A percentile compares a stretch with the other conserved stretches of the same genome.
Evolutionary conservation across 2,329 filamentous ascomycete genomes (phyloP).

Genomic region (Helminthosporium solani): DNA sequence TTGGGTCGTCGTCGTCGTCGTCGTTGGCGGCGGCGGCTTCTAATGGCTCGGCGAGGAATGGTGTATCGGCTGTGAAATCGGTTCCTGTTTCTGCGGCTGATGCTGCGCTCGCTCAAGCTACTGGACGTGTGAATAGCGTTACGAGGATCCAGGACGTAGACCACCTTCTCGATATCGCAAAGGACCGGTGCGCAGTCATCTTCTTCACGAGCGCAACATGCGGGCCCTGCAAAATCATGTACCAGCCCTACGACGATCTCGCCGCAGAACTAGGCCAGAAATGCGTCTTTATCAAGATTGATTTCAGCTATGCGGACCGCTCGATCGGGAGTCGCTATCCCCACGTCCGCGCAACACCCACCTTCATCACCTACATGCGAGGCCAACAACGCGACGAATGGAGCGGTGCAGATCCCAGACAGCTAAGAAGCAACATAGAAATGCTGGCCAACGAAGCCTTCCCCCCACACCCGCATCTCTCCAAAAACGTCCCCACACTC

Average conservation of each 20-base stretch:
- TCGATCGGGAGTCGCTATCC: conserved; percentile 61
- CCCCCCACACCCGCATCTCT: conserved; percentile 73
- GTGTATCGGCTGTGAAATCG: conserved; percentile 5
- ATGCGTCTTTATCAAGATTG: conserved; percentile 77
- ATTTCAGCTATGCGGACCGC: conserved; percentile 67
- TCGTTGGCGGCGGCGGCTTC: no score
- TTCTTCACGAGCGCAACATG: conserved; percentile 94
- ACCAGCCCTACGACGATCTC: conserved; percentile 78
- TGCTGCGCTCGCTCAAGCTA: conserved; percentile 20
- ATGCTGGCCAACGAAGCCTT: conserved; percentile 73
- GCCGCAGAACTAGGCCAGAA: conserved; percentile 70
- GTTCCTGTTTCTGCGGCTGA: conserved; percentile 10
- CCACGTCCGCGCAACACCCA: conserved; percentile 74
- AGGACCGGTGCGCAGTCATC: conserved; percentile 70
- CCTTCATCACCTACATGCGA: conserved; percentile 80
- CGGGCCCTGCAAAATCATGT: conserved; percentile 77
- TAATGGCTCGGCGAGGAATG: conserved; percentile 12
- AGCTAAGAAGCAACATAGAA: conserved; percentile 70
- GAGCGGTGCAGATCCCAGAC: conserved; percentile 70
- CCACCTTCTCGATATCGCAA: conserved; percentile 59
- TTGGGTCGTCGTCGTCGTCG: no score
- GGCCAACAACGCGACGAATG: conserved; percentile 77
- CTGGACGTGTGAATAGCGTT: conserved; percentile 61
- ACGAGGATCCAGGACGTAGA: conserved; percentile 62
- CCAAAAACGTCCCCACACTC: conserved; percentile 69